These are phyloP conservation scores for Acacia crassicarpa DNA, from an alignment of 306 rosid genomes.

Conservation along the genomic window DNA sequence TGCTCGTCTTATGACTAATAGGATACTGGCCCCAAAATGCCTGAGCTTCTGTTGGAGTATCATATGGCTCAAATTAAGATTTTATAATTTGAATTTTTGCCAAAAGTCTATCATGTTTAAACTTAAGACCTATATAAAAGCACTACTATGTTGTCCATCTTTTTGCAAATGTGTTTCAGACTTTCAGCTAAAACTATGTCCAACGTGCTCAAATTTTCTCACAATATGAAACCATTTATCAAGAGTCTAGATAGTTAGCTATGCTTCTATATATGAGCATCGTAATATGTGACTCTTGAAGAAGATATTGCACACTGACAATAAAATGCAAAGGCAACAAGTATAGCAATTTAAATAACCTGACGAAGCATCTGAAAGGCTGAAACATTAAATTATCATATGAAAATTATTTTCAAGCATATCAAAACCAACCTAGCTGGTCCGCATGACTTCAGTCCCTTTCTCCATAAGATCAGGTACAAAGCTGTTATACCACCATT, in stretches of 20 bases:
- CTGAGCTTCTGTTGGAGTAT: slow-evolving; percentile 15
- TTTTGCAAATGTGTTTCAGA: neutral
- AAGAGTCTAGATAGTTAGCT: neutral
- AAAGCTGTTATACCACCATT: slow-evolving; percentile 93
- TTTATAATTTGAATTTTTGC: neutral
- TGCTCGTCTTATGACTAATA: neutral
- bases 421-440: slow-evolving; percentile 80
- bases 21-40: neutral
- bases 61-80: neutral
- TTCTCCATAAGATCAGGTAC: slow-evolving; percentile 91
- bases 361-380: neutral
- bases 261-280: neutral
- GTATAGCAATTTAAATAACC: neutral
- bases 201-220: neutral
- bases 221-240: neutral
- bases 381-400: neutral
- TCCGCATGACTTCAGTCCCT: slow-evolving; percentile 97
- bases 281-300: neutral
- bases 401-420: slow-evolving; percentile 27
- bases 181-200: neutral
- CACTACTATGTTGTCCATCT: neutral
- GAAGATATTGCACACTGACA: neutral
- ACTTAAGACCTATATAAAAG: neutral
- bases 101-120: neutral
- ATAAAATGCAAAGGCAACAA: neutral